A percentile compares a stretch with the other conserved stretches of the same genome.
Evolutionary conservation across 2,329 filamentous ascomycete genomes (phyloP).

Genomic region (Fusarium hainanense): DNA sequence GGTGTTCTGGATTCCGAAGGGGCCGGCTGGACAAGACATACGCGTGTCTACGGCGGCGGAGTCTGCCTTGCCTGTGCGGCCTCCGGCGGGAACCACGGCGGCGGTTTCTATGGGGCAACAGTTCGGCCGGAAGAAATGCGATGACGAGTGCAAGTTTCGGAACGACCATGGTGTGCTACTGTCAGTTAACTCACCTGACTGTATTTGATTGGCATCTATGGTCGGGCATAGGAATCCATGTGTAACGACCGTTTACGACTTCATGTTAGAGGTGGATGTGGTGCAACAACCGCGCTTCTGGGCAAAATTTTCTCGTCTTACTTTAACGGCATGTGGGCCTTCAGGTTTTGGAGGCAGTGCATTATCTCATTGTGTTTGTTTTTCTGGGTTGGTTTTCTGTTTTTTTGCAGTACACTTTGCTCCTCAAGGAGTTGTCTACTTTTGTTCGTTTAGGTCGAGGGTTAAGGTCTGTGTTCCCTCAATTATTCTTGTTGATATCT

Average conservation of each 20-base stretch:
- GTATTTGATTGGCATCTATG: conserved; percentile 11
- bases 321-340: conserved; percentile 11
- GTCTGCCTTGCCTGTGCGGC: conserved; percentile 67
- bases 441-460: conserved; percentile 24
- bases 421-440: conserved; percentile 26
- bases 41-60: conserved; percentile 68
- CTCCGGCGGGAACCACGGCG: conserved; percentile 56
- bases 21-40: conserved; percentile 67
- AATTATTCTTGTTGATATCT: conserved; percentile 27
- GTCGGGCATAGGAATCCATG: conserved; percentile 14
- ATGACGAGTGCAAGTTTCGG: conserved; percentile 38
- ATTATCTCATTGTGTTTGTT: conserved; percentile 6
- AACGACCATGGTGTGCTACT: conserved; percentile 6
- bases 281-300: conserved; percentile 30
- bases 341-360: conserved; percentile 3
- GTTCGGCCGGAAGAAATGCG: conserved; percentile 65
- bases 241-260: conserved; percentile 42
- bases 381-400: conserved; percentile 7
- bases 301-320: conserved; percentile 30
- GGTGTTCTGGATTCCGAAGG: conserved; percentile 60
- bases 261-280: conserved; percentile 37
- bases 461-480: conserved; percentile 25
- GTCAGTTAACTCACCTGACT: conserved; percentile 13
- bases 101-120: conserved; percentile 65
- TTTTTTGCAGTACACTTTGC: conserved; percentile 36